Evolutionary conservation across 2,329 filamentous ascomycete genomes (phyloP), one percentile per base, ranked within the genome.

Genomic region (Colletotrichum chrysophilum): DNA sequence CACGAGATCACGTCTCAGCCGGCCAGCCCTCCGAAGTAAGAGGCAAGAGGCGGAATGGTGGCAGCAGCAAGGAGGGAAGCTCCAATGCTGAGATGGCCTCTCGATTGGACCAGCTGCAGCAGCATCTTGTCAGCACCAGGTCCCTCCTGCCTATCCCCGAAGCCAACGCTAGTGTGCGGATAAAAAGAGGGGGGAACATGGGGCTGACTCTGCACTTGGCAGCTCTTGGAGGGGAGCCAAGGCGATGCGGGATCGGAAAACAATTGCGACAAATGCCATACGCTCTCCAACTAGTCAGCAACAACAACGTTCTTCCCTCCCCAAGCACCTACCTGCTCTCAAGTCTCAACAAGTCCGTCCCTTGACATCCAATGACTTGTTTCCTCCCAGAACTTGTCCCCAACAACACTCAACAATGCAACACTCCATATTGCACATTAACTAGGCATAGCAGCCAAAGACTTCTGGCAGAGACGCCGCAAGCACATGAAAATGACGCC

Each of bases 141-240:
- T 21, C 32, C 61, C 32, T 38, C n/a, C n/a, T 30, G 18, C 21
- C 6, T 58, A 26, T n/a, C 32, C 4, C n/a, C 43, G 24, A 64
- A 56, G 30, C 66, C 55, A 70, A 56, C 56, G 43, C 68, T 75
- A 75, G 73, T 58, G 56, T 72, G 38, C 73, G 69, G 73, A 67
- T 62, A 72, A 75, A 72, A 67, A 72, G 58, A 62, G 64, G 73
- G 55, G 73, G 55, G 69, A 14, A 58, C 43, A 66, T 36, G 24
- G 72, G 38, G 32, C 55, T 66, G 60, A 32, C n/a, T 52, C n/a
- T 66, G 18, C 10, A n/a, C 72, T 67, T 71, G 72, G 72, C 62
- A 72, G 21, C 24, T 66, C 52, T 70, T 65, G 30, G 21, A 60
- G 32, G 43, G 16, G 52, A 67, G 66, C 66, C 52, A 68, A 68